A percentile compares a stretch with the other conserved stretches of the same genome.
Conservation (phyloP, 768 basidiomycete species). For the Scleroderma citrinum region DNA sequence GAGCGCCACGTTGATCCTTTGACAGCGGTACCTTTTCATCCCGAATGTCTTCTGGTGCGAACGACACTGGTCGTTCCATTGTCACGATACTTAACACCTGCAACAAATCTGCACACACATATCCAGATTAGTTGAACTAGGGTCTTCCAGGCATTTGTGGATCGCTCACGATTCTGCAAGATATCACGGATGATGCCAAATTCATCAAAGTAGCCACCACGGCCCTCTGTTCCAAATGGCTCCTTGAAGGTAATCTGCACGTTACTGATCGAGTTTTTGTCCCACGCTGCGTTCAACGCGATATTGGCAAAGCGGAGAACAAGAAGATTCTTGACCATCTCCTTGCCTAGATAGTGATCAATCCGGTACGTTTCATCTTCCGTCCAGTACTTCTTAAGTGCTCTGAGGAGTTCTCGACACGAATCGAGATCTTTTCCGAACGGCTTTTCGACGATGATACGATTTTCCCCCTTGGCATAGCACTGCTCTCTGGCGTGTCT, state of each 20-base stretch:
- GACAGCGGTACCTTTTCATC: slow-evolving; percentile 80
- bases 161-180: slow-evolving; percentile 88
- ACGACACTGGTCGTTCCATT: slow-evolving; percentile 98
- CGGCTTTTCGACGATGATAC: slow-evolving; percentile 97
- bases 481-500: slow-evolving; percentile 76
- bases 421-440: slow-evolving; percentile 94
- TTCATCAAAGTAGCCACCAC: slow-evolving; percentile 99
- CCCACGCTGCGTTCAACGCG: slow-evolving; percentile 84
- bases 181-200: slow-evolving; percentile 99
- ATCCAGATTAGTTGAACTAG: slow-evolving; percentile 2
- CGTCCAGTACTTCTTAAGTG: slow-evolving; percentile 82
- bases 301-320: slow-evolving; percentile 94
- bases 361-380: slow-evolving; percentile 99
- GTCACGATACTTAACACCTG: slow-evolving; percentile 93
- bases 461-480: slow-evolving; percentile 74
- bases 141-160: slow-evolving; percentile 6
- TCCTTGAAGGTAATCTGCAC: slow-evolving; percentile 99
- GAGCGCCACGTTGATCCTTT: background rate
- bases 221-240: slow-evolving; percentile 98
- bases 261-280: slow-evolving; percentile 93
- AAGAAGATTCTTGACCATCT: slow-evolving; percentile 99
- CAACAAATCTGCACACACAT: slow-evolving; percentile 61
- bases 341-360: slow-evolving; percentile 98
- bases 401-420: slow-evolving; percentile 67
- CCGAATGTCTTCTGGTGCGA: slow-evolving; percentile 94